These are phyloP conservation scores for Claviceps maximensis DNA, from an alignment of 2,329 filamentous ascomycete species.

Conservation along the genomic window DNA sequence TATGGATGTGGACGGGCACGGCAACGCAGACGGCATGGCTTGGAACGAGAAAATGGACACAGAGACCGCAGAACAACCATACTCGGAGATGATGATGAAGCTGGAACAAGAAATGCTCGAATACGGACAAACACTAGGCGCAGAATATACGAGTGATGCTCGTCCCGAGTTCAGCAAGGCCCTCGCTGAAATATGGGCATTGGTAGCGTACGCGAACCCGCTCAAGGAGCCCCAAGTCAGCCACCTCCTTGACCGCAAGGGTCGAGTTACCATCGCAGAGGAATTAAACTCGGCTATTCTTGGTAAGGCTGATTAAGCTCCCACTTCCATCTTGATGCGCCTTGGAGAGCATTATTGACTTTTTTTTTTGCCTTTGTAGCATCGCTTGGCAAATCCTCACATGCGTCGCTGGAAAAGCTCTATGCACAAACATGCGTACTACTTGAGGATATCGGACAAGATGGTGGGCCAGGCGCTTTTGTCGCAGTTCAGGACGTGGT, in stretches of 20 bases:
- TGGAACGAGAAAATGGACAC: slow-evolving; percentile 41
- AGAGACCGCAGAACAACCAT: slow-evolving; percentile 17
- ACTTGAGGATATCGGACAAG: slow-evolving; percentile 67
- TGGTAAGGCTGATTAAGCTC: slow-evolving; percentile 40
- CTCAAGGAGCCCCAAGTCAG: slow-evolving; percentile 60
- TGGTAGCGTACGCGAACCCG: slow-evolving; percentile 78
- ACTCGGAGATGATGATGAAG: slow-evolving; percentile 22
- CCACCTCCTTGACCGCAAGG: slow-evolving; percentile 62
- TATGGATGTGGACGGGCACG: slow-evolving; percentile 41
- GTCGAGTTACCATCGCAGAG: slow-evolving; percentile 70
- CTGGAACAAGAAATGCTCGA: slow-evolving; percentile 57
- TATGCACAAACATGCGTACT: slow-evolving; percentile 79
- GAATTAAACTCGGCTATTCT: slow-evolving; percentile 89
- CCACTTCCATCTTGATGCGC: too few relatives aligned
- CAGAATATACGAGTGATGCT: slow-evolving; percentile 62
- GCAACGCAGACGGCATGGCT: slow-evolving; percentile 26
- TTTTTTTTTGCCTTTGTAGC: slow-evolving; percentile 39
- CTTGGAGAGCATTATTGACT: background rate
- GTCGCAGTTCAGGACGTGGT: slow-evolving; percentile 47
- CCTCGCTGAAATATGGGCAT: slow-evolving; percentile 72
- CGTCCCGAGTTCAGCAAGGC: slow-evolving; percentile 58
- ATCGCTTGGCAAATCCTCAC: slow-evolving; percentile 78
- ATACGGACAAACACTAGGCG: slow-evolving; percentile 67
- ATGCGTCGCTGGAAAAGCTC: slow-evolving; percentile 70
- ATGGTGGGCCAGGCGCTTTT: slow-evolving; percentile 72